Base-by-base conservation (phyloP, 176 grass and related monocot genomes). In the Secale cereale region DNA sequence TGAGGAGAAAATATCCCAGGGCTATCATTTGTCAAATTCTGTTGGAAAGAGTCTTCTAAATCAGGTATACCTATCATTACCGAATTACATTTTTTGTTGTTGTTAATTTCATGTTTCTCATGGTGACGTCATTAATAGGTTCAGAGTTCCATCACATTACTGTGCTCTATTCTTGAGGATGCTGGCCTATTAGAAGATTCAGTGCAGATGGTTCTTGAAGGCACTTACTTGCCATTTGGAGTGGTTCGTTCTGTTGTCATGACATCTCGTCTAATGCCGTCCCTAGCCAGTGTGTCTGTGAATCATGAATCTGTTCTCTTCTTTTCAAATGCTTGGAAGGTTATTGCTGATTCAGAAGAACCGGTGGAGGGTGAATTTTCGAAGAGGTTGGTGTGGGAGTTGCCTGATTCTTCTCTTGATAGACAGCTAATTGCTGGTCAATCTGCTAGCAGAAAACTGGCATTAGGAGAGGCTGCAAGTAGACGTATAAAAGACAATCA, bases 391-490 rank as follows among this genome's bases (percentile, higher is more conserved):
- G 74, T 94, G 36, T 98, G 96, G 96, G 96, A 98, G 56, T 90
- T 94, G 82, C 88, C 93, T 85, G 93, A 98, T 94, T 95, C 89
- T 90, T 94, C 93, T 78, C 78, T 94, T 46, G 93, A 92, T 43
- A 94, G 70, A 74, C 92, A 87, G 46, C 36, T 87, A 72, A 73
- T 83, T 59, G 70, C 82, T 37, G 59, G 87, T 33, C 91, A 92
- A 64, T 92, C 91, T 81, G 89, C 88, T 83, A 92, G 74, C 75
- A 88, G 86, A 48, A 94, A 89, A 94, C 85, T 98, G 35, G 86
- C 89, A 83, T 78, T 91, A 27, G 87, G 85, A 56, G 89, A 91
- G 27, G 77, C 79, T 84, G 46, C 89, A 77, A 70, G 83, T 84
- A 94, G 86, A 87, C 90, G 93, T 78, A 59, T 36, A 87, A 92